phyloP scores from a whole-genome alignment of 1,284 basidiomycete species.

The Sporisorium iseilematis-ciliati region DNA sequence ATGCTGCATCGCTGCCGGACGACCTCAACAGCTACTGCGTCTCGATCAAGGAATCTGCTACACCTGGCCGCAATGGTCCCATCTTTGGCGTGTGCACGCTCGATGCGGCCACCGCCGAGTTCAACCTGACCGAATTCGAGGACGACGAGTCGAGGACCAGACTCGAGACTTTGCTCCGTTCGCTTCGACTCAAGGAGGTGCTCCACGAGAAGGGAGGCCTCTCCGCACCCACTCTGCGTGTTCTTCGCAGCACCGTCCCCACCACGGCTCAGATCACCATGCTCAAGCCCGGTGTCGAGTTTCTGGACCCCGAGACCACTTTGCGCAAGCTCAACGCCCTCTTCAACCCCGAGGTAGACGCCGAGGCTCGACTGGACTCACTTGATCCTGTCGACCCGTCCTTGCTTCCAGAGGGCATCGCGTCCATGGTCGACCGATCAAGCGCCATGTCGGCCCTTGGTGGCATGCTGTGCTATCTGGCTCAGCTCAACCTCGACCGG shows the following conservation, averaged over 20 bases:
- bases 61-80: constrained; percentile 42
- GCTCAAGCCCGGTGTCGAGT: constrained; percentile 64
- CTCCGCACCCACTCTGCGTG: constrained; percentile 51
- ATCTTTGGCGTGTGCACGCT: constrained; percentile 91
- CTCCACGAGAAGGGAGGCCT: constrained; percentile 85
- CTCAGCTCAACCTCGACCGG: constrained; percentile 65
- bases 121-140: constrained; percentile 88
- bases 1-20: constrained; percentile 86
- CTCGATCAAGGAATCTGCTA: constrained; percentile 78
- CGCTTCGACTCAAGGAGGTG: constrained; percentile 91
- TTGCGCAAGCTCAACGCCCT: constrained; percentile 56
- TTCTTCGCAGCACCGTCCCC: constrained; percentile 61
- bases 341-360: constrained; percentile 50
- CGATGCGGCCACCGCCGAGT: constrained; percentile 95
- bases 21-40: constrained; percentile 97
- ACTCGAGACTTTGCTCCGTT: constrained; percentile 92
- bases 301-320: constrained; percentile 57
- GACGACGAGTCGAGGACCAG: constrained; percentile 93
- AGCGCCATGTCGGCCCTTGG: constrained; percentile 64
- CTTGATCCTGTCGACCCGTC: constrained; percentile 45
- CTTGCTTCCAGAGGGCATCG: constrained; percentile 58
- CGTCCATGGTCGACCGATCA: constrained; percentile 51
- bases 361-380: constrained; percentile 40
- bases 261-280: constrained; percentile 64
- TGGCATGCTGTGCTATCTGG: constrained; percentile 65